A percentile compares a stretch with the other conserved stretches of the same genome.
Conservation (phyloP, 768 basidiomycete species). For the Suillus decipiens region DNA sequence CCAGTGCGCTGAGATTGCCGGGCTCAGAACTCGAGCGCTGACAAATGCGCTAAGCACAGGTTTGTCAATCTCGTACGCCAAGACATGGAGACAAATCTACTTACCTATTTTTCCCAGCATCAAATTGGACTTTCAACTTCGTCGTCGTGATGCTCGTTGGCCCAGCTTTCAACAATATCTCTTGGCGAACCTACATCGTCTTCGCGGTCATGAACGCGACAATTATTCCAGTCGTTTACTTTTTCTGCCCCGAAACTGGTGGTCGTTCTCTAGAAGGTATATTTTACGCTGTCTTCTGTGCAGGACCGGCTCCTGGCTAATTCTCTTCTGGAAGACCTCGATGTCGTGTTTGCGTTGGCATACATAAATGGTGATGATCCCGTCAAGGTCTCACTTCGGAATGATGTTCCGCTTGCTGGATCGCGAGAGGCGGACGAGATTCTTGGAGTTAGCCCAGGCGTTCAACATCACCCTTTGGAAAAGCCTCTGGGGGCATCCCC, state of each 20-base stretch:
- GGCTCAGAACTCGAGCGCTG: slow-evolving; percentile 29
- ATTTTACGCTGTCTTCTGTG: background rate
- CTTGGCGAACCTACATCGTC: slow-evolving; percentile 15
- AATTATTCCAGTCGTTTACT: slow-evolving; percentile 13
- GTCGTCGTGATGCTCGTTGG: slow-evolving; percentile 18
- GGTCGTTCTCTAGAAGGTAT: slow-evolving; percentile 17
- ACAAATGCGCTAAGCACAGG: slow-evolving; percentile 34
- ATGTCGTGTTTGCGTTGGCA: slow-evolving; percentile 37
- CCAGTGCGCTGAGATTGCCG: slow-evolving; percentile 33
- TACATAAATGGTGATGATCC: slow-evolving; percentile 36
- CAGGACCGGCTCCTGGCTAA: background rate
- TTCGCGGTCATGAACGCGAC: slow-evolving; percentile 13
- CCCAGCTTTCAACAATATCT: slow-evolving; percentile 17
- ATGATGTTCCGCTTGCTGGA: slow-evolving; percentile 35
- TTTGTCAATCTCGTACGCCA: background rate
- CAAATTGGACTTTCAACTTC: slow-evolving; percentile 18
- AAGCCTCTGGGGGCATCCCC: background rate
- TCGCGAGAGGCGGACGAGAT: slow-evolving; percentile 38
- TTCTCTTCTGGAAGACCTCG: slow-evolving; percentile 26
- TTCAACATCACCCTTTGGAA: background rate
- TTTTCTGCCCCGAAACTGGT: slow-evolving; percentile 17
- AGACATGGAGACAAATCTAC: background rate
- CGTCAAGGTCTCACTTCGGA: slow-evolving; percentile 35
- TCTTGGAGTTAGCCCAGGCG: slow-evolving; percentile 25
- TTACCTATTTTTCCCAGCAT: slow-evolving; percentile 7